Evolutionary conservation across 371 early-diverging fungal genomes (phyloP).

Genomic region (Fennellomyces sp.): DNA sequence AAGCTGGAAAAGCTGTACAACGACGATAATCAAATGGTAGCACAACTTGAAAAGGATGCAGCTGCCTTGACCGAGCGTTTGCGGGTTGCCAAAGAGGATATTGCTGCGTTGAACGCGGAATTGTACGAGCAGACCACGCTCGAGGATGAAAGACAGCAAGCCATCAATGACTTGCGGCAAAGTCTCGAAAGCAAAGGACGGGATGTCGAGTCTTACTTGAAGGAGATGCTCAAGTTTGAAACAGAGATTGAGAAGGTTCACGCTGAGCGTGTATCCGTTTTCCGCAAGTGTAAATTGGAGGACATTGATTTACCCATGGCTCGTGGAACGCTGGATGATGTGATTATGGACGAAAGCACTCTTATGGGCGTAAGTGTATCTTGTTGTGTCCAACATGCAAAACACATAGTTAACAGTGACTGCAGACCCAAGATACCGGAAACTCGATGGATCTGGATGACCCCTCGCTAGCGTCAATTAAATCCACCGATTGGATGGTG

Average conservation of each 20-base stretch:
- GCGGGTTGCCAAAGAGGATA: conserved; percentile 30
- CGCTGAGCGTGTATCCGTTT: conserved; percentile 77
- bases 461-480: conserved; percentile 38
- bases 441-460: conserved; percentile 61
- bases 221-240: conserved; percentile 68
- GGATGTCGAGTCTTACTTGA: conserved; percentile 69
- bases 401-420: too few species aligned
- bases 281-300: conserved; percentile 90
- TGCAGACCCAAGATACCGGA: conserved; percentile 7
- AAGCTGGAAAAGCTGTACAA: conserved; percentile 45
- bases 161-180: conserved; percentile 62
- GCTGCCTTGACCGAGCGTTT: conserved; percentile 45
- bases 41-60: conserved; percentile 36
- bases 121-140: conserved; percentile 41
- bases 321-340: conserved; percentile 68
- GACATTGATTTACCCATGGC: conserved; percentile 85
- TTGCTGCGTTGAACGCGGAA: conserved; percentile 30
- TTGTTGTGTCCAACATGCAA: conserved; percentile 1
- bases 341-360: conserved; percentile 63
- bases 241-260: conserved; percentile 74
- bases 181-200: conserved; percentile 61
- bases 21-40: conserved; percentile 32
- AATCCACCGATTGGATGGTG: conserved; percentile 52
- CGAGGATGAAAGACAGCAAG: conserved; percentile 57
- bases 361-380: neutral